phyloP scores from a whole-genome alignment of 345 rosid genomes.

The Iberis pinnata region DNA sequence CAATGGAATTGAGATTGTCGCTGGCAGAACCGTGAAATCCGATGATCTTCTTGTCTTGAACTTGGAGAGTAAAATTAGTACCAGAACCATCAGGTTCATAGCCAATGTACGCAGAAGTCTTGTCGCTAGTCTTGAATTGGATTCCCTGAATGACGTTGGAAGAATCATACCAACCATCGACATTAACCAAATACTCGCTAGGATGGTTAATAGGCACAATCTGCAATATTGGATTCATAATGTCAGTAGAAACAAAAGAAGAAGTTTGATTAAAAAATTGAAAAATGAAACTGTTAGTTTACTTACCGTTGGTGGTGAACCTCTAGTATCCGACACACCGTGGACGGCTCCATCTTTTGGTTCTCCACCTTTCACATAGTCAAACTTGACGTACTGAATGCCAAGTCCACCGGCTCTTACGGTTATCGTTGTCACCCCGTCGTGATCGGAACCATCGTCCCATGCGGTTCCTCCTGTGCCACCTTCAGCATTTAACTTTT shows the following conservation, averaged over 20 bases:
- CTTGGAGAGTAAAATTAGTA: conserved; percentile 23
- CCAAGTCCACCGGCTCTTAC: neutral
- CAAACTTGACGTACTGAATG: conserved; percentile 13
- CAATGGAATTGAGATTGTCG: conserved; percentile 21
- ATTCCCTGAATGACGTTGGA: conserved; percentile 15
- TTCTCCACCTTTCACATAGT: conserved; percentile 22
- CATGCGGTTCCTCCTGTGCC: conserved; percentile 20
- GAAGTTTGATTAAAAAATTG: no score
- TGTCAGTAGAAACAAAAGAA: neutral
- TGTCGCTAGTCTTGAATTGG: conserved; percentile 16
- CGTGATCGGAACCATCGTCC: conserved; percentile 30
- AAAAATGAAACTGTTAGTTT: neutral
- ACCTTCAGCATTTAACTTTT: conserved; percentile 21
- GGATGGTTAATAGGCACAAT: conserved; percentile 15
- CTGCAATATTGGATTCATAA: neutral
- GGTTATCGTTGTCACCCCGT: conserved; percentile 16
- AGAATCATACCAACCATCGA: conserved; percentile 22
- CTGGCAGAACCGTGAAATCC: conserved; percentile 28
- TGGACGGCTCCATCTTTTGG: neutral
- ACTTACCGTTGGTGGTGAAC: conserved; percentile 4
- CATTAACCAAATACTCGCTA: conserved; percentile 12
- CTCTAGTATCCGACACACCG: neutral
- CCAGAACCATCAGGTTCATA: neutral
- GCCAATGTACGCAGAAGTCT: neutral
- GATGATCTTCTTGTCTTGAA: conserved; percentile 24